phyloP scores from a whole-genome alignment of 2,329 filamentous ascomycete genomes.

The Aspergillus udagawae region DNA sequence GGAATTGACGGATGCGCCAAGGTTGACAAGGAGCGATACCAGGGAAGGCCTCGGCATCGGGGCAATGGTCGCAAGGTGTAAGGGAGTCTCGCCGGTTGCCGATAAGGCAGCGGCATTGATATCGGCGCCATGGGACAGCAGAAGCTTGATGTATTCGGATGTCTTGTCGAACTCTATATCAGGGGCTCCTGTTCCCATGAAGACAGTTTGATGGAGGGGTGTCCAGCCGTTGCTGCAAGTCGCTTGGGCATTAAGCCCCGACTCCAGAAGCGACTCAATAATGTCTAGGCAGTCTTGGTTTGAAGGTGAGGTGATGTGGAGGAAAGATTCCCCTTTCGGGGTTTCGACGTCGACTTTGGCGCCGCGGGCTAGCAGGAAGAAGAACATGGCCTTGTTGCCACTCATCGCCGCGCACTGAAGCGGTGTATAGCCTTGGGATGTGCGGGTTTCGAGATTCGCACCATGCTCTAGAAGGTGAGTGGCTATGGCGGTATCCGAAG shows the following conservation, averaged over 20 bases:
- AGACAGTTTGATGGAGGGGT: slow-evolving; percentile 23
- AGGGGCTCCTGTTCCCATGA: slow-evolving; percentile 12
- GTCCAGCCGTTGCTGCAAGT: slow-evolving; percentile 20
- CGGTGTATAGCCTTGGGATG: slow-evolving; percentile 25
- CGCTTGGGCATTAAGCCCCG: slow-evolving; percentile 13
- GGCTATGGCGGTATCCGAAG: slow-evolving; percentile 12
- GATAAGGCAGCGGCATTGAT: slow-evolving; percentile 17
- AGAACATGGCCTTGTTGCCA: slow-evolving; percentile 26
- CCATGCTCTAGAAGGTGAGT: slow-evolving; percentile 22
- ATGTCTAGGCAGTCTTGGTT: slow-evolving; percentile 26
- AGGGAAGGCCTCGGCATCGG: slow-evolving; percentile 16
- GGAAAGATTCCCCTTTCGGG: slow-evolving; percentile 24
- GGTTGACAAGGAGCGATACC: slow-evolving; percentile 17
- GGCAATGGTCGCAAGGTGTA: slow-evolving; percentile 23
- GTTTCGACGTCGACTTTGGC: slow-evolving; percentile 24
- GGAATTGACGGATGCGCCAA: slow-evolving; percentile 18
- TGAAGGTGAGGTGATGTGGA: slow-evolving; percentile 25
- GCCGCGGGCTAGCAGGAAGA: slow-evolving; percentile 18
- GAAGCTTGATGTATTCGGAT: slow-evolving; percentile 18
- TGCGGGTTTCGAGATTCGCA: slow-evolving; percentile 26
- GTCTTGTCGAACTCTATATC: slow-evolving; percentile 19
- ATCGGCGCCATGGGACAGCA: slow-evolving; percentile 20
- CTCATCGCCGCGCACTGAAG: slow-evolving; percentile 25
- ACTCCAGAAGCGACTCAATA: slow-evolving; percentile 12
- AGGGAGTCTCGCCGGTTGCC: slow-evolving; percentile 17